Percentiles rank a stretch among this genome's conserved stretches.
Evolutionary conservation across 768 basidiomycete genomes (phyloP).

Genomic region (Porpolomopsis calyptriformis): DNA sequence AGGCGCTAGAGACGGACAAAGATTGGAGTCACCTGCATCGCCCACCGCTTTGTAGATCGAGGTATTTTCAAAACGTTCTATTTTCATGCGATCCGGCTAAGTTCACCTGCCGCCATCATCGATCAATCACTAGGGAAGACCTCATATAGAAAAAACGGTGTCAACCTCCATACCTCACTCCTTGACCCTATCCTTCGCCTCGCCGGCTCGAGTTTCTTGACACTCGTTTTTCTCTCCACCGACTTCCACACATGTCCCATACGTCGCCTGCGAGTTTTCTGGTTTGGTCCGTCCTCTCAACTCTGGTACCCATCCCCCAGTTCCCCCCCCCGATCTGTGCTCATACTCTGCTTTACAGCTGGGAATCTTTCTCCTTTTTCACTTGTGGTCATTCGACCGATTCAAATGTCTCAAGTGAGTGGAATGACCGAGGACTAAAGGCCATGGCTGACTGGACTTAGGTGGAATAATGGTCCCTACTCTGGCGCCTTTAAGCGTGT

Average conservation of each 20-base stretch:
- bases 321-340: not conserved
- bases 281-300: conserved; percentile 49
- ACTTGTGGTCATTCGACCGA: conserved; percentile 71
- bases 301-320: conserved; percentile 32
- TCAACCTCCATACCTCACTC: not conserved
- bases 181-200: conserved; percentile 11
- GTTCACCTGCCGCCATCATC: not conserved
- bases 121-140: not conserved
- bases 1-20: too few species aligned
- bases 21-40: too few species aligned
- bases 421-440: not conserved
- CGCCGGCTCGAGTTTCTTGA: conserved; percentile 14
- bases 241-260: conserved; percentile 42
- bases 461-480: conserved; percentile 58
- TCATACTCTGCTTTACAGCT: conserved; percentile 30
- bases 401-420: conserved; percentile 63
- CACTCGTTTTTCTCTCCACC: conserved; percentile 6
- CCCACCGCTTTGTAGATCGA: too few species aligned
- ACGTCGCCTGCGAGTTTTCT: conserved; percentile 49
- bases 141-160: not conserved
- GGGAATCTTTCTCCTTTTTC: conserved; percentile 52
- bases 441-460: conserved; percentile 17
- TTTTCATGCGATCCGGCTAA: not conserved
- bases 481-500: conserved; percentile 75
- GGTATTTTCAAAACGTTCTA: too few species aligned